phyloP scores from a whole-genome alignment of 2,329 filamentous ascomycete species.

The Talaromyces pinophilus region DNA sequence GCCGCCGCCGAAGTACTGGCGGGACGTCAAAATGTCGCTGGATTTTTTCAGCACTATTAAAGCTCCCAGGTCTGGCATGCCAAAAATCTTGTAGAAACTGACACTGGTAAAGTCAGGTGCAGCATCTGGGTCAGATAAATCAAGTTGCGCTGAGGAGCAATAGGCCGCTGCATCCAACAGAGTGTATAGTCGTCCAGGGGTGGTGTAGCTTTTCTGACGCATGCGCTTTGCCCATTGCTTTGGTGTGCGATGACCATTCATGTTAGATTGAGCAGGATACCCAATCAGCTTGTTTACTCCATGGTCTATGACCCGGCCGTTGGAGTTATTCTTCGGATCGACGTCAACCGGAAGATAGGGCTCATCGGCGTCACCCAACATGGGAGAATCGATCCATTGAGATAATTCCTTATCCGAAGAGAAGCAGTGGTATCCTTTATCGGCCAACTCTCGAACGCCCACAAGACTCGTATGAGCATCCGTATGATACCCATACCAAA shows the following conservation, averaged over 20 bases:
- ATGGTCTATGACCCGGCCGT: conserved; percentile 25
- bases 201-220: conserved; percentile 36
- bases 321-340: not conserved
- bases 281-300: conserved; percentile 60
- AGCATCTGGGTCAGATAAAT: conserved; percentile 61
- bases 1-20: conserved; percentile 88
- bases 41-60: conserved; percentile 76
- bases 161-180: conserved; percentile 82
- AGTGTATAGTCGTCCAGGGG: conserved; percentile 57
- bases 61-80: conserved; percentile 86
- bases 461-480: conserved; percentile 86
- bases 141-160: conserved; percentile 73
- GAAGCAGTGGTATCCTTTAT: conserved; percentile 63
- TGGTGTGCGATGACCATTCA: conserved; percentile 78
- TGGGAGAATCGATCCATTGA: conserved; percentile 56
- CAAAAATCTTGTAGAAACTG: conserved; percentile 96
- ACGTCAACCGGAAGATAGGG: conserved; percentile 33
- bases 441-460: conserved; percentile 73
- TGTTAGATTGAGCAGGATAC: conserved; percentile 89
- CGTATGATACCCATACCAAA: conserved; percentile 78
- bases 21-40: conserved; percentile 61
- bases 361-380: not conserved
- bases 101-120: conserved; percentile 83
- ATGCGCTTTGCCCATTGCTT: conserved; percentile 64
- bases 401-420: conserved; percentile 63